Evolutionary conservation across 768 basidiomycete genomes (phyloP), one percentile per base, ranked within the genome.

Genomic region (Rhodosporidiobolus odoratus): DNA sequence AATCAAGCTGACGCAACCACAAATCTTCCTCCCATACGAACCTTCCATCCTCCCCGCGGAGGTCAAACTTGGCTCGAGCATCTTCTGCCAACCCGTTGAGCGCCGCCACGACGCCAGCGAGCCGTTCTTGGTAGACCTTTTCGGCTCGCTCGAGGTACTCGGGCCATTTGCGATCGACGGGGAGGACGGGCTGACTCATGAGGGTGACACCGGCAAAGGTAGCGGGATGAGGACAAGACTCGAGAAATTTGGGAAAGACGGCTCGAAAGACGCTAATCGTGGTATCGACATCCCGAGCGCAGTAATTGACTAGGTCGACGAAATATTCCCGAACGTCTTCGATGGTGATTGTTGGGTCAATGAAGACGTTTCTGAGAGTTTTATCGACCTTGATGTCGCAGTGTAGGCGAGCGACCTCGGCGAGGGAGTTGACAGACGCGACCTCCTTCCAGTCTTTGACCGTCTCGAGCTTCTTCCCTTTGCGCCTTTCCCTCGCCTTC

Each of bases 171-270:
- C 92, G 83, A 78, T 98, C 90, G 58, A 98, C 92, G 1, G 92
- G 88, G 50, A 99, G 82, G 76, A 97, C 91, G 60, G 90, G 88
- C 25, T 88, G 91, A 1, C 91, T 90, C 96, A 99, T 98, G 6
- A 86, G 86, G 52, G 94, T 81, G 35, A 93, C 84, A 9, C 95
- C 94, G 0, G 92, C 88, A 78, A 97, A 97, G 1, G 91, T 89
- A 4, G 91, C 93, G 0, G 94, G 96, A 78, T 89, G 90, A 0
- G 94, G 92, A 79, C 94, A 99, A 9, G 86, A 86, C 37, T 82
- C 78, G 52, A 92, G 83, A 78, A 95, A 99, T 0, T 86, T 83
- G 0, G 94, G 93, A 12, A 96, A 84, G 37, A 89, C 88, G 64
- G 85, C 83, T 21, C 83, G 75, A 78, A 86, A 96, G 12, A 98